A percentile compares a stretch with the other conserved stretches of the same genome.
These are phyloP conservation scores for Holtermanniella nyarrowii DNA, from an alignment of 768 basidiomycete species.

Conservation along the genomic window DNA sequence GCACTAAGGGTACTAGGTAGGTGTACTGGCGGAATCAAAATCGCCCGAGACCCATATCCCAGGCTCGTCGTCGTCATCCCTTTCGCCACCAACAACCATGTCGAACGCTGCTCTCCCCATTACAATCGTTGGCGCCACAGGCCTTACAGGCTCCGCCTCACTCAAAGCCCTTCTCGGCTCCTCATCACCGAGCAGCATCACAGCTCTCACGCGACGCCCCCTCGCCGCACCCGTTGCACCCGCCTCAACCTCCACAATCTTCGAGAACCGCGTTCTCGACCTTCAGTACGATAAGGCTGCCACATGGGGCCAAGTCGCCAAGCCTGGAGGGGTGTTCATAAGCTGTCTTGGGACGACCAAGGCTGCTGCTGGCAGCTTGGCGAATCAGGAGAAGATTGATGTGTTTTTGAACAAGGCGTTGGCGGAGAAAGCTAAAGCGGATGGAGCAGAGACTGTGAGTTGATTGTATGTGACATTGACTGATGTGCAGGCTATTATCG, in stretches of 20 bases:
- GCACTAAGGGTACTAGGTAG: too few relatives aligned
- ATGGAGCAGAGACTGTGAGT: slow-evolving; percentile 32
- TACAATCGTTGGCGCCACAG: slow-evolving; percentile 34
- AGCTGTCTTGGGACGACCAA: slow-evolving; percentile 34
- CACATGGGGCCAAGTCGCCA: background rate
- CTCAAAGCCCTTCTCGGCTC: slow-evolving; percentile 19
- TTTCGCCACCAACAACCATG: too few relatives aligned
- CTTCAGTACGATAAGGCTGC: slow-evolving; percentile 11
- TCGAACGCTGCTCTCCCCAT: slow-evolving; percentile 9
- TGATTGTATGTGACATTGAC: background rate
- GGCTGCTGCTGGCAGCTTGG: slow-evolving; percentile 25
- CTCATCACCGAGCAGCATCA: slow-evolving; percentile 21
- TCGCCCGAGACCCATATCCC: too few relatives aligned
- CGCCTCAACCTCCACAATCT: slow-evolving; percentile 4
- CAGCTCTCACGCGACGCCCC: slow-evolving; percentile 27
- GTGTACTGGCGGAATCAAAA: too few relatives aligned
- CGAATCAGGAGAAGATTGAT: slow-evolving; percentile 31
- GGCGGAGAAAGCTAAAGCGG: slow-evolving; percentile 29
- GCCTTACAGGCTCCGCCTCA: slow-evolving; percentile 31
- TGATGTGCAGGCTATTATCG: slow-evolving; percentile 28
- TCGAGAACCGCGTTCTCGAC: slow-evolving; percentile 13
- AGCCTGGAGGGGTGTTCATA: slow-evolving; percentile 18
- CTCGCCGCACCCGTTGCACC: slow-evolving; percentile 4
- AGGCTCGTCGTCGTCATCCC: too few relatives aligned
- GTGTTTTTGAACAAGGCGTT: slow-evolving; percentile 29